Conservation (phyloP, 2,329 filamentous ascomycete species). For the Fusarium xyrophilum region DNA sequence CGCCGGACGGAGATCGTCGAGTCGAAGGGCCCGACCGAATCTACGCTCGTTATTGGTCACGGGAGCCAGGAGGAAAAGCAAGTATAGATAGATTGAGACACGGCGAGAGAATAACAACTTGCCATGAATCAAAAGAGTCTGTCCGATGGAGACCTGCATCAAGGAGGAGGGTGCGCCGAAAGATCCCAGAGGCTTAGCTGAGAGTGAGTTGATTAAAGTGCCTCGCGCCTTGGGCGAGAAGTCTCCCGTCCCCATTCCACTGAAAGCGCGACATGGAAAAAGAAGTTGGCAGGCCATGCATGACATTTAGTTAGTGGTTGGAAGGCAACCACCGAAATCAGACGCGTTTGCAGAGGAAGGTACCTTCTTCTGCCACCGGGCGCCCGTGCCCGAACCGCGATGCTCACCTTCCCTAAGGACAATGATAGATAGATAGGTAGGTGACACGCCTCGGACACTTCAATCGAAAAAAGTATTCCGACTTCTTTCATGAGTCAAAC, state of each 20-base stretch:
- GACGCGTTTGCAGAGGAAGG: slow-evolving; percentile 11
- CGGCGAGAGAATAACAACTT: neutral
- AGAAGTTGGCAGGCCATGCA: slow-evolving; percentile 6
- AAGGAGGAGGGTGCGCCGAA: neutral
- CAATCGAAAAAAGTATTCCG: neutral
- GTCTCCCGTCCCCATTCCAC: neutral
- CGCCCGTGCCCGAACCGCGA: neutral
- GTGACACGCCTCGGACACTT: neutral
- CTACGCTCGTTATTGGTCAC: slow-evolving; percentile 1
- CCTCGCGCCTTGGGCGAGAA: neutral
- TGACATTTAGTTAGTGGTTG: slow-evolving; percentile 1
- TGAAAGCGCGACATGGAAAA: slow-evolving; percentile 4
- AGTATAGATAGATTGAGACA: neutral
- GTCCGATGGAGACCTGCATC: neutral
- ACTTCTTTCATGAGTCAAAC: neutral
- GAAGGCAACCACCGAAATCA: slow-evolving; percentile 20
- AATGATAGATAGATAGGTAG: neutral
- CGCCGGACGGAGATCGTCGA: slow-evolving; percentile 6
- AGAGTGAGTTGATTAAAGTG: neutral
- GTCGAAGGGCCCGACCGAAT: slow-evolving; percentile 14
- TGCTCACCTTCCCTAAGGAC: neutral
- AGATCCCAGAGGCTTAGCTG: neutral
- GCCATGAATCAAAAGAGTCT: neutral
- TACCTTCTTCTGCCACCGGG: neutral
- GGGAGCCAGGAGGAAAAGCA: slow-evolving; percentile 2